Base-by-base conservation (phyloP, 495 filamentous ascomycete species). In the Penicillium bialowiezense region DNA sequence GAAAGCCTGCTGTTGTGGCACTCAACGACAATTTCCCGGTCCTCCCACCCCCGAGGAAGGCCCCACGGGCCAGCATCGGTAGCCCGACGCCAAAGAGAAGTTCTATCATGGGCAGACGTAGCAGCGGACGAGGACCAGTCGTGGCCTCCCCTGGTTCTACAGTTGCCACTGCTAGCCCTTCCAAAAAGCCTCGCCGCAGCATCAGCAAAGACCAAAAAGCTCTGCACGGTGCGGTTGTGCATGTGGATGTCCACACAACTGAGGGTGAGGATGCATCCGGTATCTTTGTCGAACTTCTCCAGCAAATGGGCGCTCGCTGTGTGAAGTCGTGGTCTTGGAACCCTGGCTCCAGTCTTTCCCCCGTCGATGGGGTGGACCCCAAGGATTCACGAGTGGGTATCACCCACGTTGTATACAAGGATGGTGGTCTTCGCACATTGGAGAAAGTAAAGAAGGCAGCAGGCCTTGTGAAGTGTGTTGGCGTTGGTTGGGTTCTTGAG, bases 341-440 rank as follows among this genome's bases (percentile, higher is more conserved):
- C 51, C 86, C 86, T 7, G 60, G 69, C 3, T 55, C 66, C 5
- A 75, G 73, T 46, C 40, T 69, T 35, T 69, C 63, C 0, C 69
- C 68, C 3, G 58, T 54, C 9, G 68, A 68, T 36, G 60, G 50
- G 5, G 46, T 37, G 0, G 59, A 68, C 4, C 62, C 72, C 7
- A 72, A 50, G 20, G 65, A 66, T 14, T 54, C 66, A 8, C 89
- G 84, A 62, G 74, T 95, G 26, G 89, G 88, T 3, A 91, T 97
- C 60, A 98, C 93, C 4, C 93, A 98, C 58, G 88, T 98, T 1
- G 83, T 98, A 1, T 98, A 88, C 70, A 97, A 97, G 60, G 93
- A 96, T 68, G 93, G 93, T 34, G 86, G 86, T 7, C 82, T 89
- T 44, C 80, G 87, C 28, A 97, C 92, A 0, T 64, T 97, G 43